Base-by-base conservation (phyloP, 73 alveolate genomes). In the Durusdinium trenchii region DNA sequence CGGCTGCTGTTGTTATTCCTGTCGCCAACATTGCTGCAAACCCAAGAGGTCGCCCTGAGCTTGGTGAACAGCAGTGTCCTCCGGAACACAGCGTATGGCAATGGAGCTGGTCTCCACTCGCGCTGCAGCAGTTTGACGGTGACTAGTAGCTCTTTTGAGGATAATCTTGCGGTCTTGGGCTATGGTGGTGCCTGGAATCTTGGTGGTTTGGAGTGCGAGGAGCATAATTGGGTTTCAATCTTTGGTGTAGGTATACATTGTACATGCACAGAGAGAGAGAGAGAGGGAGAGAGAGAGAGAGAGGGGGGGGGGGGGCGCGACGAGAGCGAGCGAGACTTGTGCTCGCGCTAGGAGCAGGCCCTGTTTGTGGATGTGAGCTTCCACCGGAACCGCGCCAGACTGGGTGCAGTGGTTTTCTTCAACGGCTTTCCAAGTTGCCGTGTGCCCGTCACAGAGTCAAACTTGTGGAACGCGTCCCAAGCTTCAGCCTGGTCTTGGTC, bases 151-250 rank as follows among this genome's bases (percentile, higher is more conserved):
- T 28, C 76, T 10, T 86, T 46, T 36, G 36, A 42, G 42, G 18
- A 43, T 36, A 86, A 26, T 40, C 51, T 35, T 32, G 45, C 48
- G 30, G 10, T 64, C 35, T 47, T 40, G 51, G 85, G 86, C 60
- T 52, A 85, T 32, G 95, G 95, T 6, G 95, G 95, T 42, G 95
- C 95, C 62, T 48, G 57, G 60, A 38, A 86, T 43, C 60, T 86
- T 5, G 82, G 67, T 6, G 32, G 26, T 38, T 61, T 78, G 60
- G 43, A 30, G 26, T 78, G 89, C 61, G 89, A 42, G 28, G 64
- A 54, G 64, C 28, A 54, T 9, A 54, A n/a, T n/a, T n/a, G 20
- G 64, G 28, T 54, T 54, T 54, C 64, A 54, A 20, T 20, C 20
- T 9, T 54, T 54, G 64, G 64, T n/a, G n/a, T n/a, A n/a, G n/a